Base-by-base conservation (phyloP, 495 filamentous ascomycete species). In the Penicillium pancosmium region DNA sequence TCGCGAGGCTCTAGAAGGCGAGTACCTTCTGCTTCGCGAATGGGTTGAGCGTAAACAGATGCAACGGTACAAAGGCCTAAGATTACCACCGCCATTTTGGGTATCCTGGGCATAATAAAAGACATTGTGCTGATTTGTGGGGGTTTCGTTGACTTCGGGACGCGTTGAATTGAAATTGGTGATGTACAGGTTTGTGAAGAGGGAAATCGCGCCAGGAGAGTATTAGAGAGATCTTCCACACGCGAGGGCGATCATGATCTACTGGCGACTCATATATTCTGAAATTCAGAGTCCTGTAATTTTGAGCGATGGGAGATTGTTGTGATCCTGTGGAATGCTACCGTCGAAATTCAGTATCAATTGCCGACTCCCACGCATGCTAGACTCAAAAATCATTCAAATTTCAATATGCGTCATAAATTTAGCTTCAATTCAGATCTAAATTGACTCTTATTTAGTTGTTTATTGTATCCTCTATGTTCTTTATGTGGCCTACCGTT, bases 311-410 rank as follows among this genome's bases (percentile, higher is more conserved):
- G 19, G 3, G 35, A 18, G 35, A 56, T 51, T 55, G 52, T 48
- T 57, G 54, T 33, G 35, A 25, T 54, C 36, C 1, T 52, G 23
- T 62, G 65, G 68, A 68, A 70, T 68, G 65, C 27, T 31, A 31
- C 27, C 16, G 18, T 35, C 16, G 6, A 9, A 23, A 23, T n/a
- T n/a, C n/a, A n/a, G n/a, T 23, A 36, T 35, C 23, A 55, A 53
- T 59, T 59, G 52, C 52, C 50, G 34, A 41, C 25, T 27, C 38
- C 53, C 19, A 31, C 11, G 36, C 15, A 38, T 38, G 36, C 2
- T 38, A n/a, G 15, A 38, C 15, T 38, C 36, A 0, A n/a, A 38
- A n/a, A 38, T 38, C 36, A 13, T n/a, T 38, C 36, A 13, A 13
- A 4, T 38, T 13, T n/a, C 15, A 13, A 40, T 55, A 52, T 4